A percentile compares a stretch with the other conserved stretches of the same genome.
Evolutionary conservation across 108 stramenopile species (phyloP).

Genomic region (Nannochloropsis gaditana): DNA sequence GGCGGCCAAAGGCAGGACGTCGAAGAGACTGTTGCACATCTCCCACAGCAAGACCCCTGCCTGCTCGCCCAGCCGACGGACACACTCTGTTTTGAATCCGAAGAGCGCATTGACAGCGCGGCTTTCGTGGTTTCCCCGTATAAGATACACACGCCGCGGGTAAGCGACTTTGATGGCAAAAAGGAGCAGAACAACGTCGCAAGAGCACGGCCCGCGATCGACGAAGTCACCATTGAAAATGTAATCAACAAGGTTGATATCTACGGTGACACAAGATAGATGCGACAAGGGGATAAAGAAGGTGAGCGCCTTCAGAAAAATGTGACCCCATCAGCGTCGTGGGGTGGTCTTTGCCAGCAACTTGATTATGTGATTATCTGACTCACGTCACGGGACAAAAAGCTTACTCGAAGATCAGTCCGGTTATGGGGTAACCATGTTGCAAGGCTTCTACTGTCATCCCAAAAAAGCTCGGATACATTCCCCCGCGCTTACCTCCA

Average conservation of each 20-base stretch:
- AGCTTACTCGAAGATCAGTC: no score
- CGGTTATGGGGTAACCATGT: no score
- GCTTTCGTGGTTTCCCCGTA: constrained; percentile 15
- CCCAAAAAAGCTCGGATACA: not conserved
- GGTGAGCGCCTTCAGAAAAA: no score
- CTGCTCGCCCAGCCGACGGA: not conserved
- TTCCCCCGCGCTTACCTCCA: not conserved
- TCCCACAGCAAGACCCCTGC: not conserved
- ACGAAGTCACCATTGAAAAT: constrained; percentile 23
- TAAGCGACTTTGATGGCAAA: constrained; percentile 3
- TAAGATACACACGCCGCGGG: not conserved
- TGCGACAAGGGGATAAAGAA: not conserved
- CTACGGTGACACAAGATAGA: not conserved
- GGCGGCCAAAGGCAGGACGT: constrained; percentile 17
- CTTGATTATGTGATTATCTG: no score
- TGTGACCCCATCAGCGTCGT: no score
- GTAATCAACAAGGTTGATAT: not conserved
- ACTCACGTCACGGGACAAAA: no score
- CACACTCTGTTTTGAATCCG: not conserved
- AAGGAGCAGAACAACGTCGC: not conserved
- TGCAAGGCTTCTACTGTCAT: no score
- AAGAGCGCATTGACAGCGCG: not conserved
- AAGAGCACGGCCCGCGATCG: constrained; percentile 10
- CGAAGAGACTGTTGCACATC: constrained; percentile 7
- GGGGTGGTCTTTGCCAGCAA: no score